A percentile compares a stretch with the other conserved stretches of the same genome.
Conservation (phyloP, 2,329 filamentous ascomycete species). For the Fusarium zealandicum region DNA sequence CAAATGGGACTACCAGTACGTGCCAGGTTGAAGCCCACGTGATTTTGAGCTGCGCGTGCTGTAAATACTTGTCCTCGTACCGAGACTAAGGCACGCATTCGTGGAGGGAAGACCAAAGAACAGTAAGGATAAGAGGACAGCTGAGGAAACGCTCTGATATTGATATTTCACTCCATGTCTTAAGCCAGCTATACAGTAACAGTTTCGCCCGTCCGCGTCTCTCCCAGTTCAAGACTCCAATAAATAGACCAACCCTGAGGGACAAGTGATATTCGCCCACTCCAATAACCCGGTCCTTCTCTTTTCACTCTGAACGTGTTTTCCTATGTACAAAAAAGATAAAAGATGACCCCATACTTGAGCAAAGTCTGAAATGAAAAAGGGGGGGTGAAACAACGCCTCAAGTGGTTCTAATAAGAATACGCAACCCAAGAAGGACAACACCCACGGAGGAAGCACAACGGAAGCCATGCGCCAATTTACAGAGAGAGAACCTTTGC, state of each 20-base stretch:
- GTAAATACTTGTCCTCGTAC: too few relatives aligned
- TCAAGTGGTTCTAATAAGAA: slow-evolving; percentile 19
- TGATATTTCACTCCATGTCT: slow-evolving; percentile 20
- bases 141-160: slow-evolving; percentile 25
- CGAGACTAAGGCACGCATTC: too few relatives aligned
- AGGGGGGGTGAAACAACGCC: slow-evolving; percentile 24
- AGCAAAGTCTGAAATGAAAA: slow-evolving; percentile 12
- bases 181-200: slow-evolving; percentile 31
- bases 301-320: slow-evolving; percentile 5
- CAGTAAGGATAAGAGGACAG: neutral
- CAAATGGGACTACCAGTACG: slow-evolving; percentile 15
- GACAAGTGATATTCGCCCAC: slow-evolving; percentile 10
- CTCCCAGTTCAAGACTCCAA: slow-evolving; percentile 29
- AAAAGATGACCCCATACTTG: slow-evolving; percentile 7
- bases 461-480: neutral
- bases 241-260: slow-evolving; percentile 18
- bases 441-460: neutral
- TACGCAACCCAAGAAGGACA: slow-evolving; percentile 14
- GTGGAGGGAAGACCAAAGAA: neutral
- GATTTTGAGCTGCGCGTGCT: too few relatives aligned
- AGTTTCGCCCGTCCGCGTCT: slow-evolving; percentile 10
- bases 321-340: slow-evolving; percentile 23
- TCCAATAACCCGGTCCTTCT: slow-evolving; percentile 13
- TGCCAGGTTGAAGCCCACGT: neutral
- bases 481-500: neutral